Conservation (phyloP, 2,329 filamentous ascomycete species). For the Trichoderma sp. region DNA sequence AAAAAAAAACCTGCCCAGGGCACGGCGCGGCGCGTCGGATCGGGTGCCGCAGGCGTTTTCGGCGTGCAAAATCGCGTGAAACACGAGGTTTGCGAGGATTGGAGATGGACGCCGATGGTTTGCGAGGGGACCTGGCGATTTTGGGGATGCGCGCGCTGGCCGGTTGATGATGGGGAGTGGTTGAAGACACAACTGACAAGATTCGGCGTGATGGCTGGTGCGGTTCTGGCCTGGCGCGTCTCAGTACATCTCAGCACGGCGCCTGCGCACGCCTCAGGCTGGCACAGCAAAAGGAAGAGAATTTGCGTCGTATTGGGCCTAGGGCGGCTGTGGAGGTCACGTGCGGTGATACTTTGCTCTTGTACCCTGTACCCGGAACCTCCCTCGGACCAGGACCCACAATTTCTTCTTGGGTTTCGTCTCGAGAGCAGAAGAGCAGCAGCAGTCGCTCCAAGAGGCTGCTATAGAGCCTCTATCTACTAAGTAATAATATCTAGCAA, state of each 20-base stretch:
- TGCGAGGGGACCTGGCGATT: slow-evolving; percentile 61
- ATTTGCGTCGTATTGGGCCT: slow-evolving; percentile 7
- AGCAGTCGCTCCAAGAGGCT: not conserved
- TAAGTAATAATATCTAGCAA: too few species aligned
- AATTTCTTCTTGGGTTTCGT: not conserved
- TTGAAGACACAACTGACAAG: slow-evolving; percentile 54
- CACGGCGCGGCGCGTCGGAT: slow-evolving; percentile 45
- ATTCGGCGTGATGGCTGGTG: slow-evolving; percentile 53
- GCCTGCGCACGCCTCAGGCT: slow-evolving; percentile 37
- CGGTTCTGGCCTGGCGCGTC: slow-evolving; percentile 41
- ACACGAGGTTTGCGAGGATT: slow-evolving; percentile 54
- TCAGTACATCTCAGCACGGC: slow-evolving; percentile 50
- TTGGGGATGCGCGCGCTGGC: slow-evolving; percentile 62
- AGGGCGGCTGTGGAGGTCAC: not conserved
- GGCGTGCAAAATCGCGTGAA: slow-evolving; percentile 57
- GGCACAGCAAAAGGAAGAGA: slow-evolving; percentile 11
- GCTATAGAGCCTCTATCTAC: not conserved
- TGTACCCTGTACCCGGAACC: not conserved
- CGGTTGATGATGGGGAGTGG: slow-evolving; percentile 54
- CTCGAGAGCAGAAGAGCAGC: not conserved
- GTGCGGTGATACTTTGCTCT: not conserved
- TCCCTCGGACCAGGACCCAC: not conserved
- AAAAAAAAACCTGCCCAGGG: slow-evolving; percentile 48
- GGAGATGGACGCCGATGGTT: slow-evolving; percentile 61
- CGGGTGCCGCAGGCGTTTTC: slow-evolving; percentile 44